Evolutionary conservation across 2,329 filamentous ascomycete genomes (phyloP), one percentile per base, ranked within the genome.

Genomic region (Pyrenochaeta sp.): DNA sequence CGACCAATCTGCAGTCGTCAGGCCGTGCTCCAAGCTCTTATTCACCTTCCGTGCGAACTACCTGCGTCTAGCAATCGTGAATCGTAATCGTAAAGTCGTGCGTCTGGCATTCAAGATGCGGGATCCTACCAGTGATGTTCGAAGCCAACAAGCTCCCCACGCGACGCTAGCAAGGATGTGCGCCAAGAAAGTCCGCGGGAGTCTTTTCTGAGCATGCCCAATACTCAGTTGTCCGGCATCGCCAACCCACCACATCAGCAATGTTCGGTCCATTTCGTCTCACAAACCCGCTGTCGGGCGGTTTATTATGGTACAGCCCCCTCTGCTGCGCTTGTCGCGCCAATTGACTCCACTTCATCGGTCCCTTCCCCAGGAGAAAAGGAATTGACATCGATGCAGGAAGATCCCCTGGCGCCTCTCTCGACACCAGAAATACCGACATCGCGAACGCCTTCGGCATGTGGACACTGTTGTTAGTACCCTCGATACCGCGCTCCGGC

Each of bases 341-440:
- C 6, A 56, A 19, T 36, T 52, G 50, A 48, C 50, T 28, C 61
- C n/a, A 8, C 24, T 25, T 32, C 50, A 15, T 28, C 28, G 28
- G 22, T 32, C 15, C 37, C 3, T 50, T 48, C 52, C 40, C 47
- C 36, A 50, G 40, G 19, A 27, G 28, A 13, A 6, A 5, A 10
- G n/a, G 5, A 19, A 28, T 52, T 59, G 34, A 58, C 44, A 30
- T 24, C 27, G 1, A 1, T 4, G 84, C 70, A 88, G 91, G 95
- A 99, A 99, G 88, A 93, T 91, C 72, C 95, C 95, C 69, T 99
- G 93, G 93, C 90, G 95, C 61, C 88, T 99, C 74, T 99, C 95
- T 58, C 85, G 87, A 67, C 92, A 92, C 77, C 72, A 74, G 52
- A 74, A 73, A 54, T 73, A 71, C 66, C 62, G 70, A 25, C 72